Evolutionary conservation across 2,329 filamentous ascomycete species (phyloP), one percentile per base, ranked within the genome.

Genomic region (Teratosphaeria pseudoeucalypti): DNA sequence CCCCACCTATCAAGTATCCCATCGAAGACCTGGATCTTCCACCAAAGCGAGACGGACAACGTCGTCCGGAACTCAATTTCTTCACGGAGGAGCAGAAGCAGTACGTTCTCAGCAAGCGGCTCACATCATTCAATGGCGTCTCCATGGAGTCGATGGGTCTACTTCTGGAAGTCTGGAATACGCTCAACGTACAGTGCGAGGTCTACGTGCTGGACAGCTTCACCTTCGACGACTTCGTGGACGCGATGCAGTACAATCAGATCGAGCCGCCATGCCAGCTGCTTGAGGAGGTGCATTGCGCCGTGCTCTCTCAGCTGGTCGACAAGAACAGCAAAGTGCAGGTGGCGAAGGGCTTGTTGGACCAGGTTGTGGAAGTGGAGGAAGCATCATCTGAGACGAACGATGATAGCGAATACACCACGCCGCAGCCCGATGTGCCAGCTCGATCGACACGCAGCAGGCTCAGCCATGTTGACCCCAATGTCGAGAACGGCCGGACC

Each of bases 111-210:
- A 60, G 60, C 47, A 60, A 65, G 53, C 77, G 79, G 64, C 69
- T 29, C 27, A 56, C 26, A 27, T 49, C 60, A 23, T 71, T 73
- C 58, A 72, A 69, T 52, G 83, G 85, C 47, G 85, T 97, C 58
- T 77, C 86, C 23, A 94, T 92, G 84, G 85, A 88, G 67, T 92
- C 90, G 3, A 84, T 96, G n/a, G 91, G 92, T 0, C 82, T 85
- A 2, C 77, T 97, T 16, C 76, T 99, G 27, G 92, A 96, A 74
- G 90, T 89, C 0, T 99, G 94, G 94, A 91, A 96, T 67, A 96
- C 92, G 0, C 80, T 99, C 37, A 99, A 96, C 68, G 92, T 99
- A n/a, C 96, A 96, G 71, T 95, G 91, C 70, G 90, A 96, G 69
- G 87, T 96, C 19, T 95, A 95, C 70, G 85, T 90, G 69, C 81